Percentiles rank a stretch among this genome's conserved stretches.
These are phyloP conservation scores for Gastrodia elata DNA, from an alignment of 106 monocot genomes.

Conservation along the genomic window DNA sequence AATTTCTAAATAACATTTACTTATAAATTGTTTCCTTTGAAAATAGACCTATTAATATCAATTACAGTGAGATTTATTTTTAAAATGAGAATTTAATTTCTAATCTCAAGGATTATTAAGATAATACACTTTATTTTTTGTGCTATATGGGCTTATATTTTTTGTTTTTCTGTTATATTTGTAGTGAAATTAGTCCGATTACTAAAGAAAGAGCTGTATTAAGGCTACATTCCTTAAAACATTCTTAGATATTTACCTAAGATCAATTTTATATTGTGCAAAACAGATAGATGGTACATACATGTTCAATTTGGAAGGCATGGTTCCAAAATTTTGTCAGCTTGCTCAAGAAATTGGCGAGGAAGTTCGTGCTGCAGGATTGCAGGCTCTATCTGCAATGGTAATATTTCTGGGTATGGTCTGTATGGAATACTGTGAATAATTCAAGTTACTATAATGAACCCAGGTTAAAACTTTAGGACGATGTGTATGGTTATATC, in stretches of 20 bases:
- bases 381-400: constrained; percentile 83
- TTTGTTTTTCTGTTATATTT: not conserved
- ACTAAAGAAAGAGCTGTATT: not conserved
- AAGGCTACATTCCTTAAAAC: not conserved
- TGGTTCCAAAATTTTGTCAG: constrained; percentile 77
- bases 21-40: not conserved
- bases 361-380: constrained; percentile 62
- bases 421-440: not conserved
- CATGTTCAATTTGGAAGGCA: constrained; percentile 86
- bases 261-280: not conserved
- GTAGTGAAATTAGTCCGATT: not conserved
- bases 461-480: not conserved
- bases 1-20: not conserved
- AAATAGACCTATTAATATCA: not conserved
- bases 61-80: not conserved
- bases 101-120: not conserved
- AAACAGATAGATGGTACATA: constrained; percentile 72
- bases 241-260: not conserved
- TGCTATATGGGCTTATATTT: not conserved
- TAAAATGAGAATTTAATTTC: not conserved
- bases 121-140: not conserved
- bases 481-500: not conserved
- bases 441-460: not conserved
- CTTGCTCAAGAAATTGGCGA: constrained; percentile 67
- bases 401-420: constrained; percentile 20